Evolutionary conservation across 768 basidiomycete species (phyloP), one percentile per base, ranked within the genome.

Genomic region (Boletus rex-veris): DNA sequence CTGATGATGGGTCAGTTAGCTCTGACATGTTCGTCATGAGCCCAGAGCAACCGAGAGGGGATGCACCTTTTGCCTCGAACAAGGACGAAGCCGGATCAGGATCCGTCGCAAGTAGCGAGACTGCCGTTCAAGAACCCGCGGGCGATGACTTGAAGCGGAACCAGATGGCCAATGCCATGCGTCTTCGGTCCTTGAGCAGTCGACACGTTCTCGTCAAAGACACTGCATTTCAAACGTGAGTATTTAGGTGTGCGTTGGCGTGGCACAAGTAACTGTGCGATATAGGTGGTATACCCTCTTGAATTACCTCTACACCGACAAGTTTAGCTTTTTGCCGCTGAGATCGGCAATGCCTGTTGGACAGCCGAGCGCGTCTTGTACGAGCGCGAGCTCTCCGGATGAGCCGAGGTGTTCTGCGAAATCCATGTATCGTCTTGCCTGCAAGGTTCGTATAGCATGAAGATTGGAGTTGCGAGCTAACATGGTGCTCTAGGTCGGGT

Each of bases 381-480:
- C 51, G 39, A 53, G 42, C 43, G 52, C 51, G 39, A 53, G 40
- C 40, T 26, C 49, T 15, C n/a, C 51, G 0, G 64, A 63, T 18
- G 38, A 33, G 15, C 49, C 54, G 3, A 50, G 31, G 8, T 76
- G 74, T 54, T 77, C 76, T 6, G 72, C 75, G 0, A 77, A 77
- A 50, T 78, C 77, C 0, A 77, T 77, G 72, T 77, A 75, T 53
- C 71, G 77, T 33, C 62, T 77, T 0, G 75, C 77, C 0, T 58
- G 58, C 44, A 75, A 76, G 66, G 76, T 73, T 46, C 10, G 61
- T 53, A 11, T 38, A 3, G 7, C 7, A 33, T 5, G 18, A n/a
- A n/a, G 16, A 14, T 9, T 0, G 3, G 36, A 19, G 8, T 6
- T 18, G 3, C 40, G 9, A 28, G 8, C 11, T 38, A 15, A 12